Conservation (phyloP, 108 stramenopile genomes). For the Fragilaria crotonensis region DNA sequence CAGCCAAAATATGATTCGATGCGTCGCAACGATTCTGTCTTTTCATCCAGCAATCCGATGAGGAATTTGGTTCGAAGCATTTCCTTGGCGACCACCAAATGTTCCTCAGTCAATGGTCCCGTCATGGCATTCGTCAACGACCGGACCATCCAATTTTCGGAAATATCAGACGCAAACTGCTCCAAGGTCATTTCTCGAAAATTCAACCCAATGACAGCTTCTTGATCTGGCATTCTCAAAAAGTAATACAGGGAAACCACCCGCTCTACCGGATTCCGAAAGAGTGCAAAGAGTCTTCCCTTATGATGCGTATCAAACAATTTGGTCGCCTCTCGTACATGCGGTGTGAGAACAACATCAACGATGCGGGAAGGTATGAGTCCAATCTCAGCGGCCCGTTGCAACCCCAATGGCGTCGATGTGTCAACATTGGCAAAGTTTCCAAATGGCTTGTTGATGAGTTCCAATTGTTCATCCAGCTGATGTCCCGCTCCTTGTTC, state of each 20-base stretch:
- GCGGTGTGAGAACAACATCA: constrained; percentile 34
- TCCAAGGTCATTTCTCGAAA: constrained; percentile 37
- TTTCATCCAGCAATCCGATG: constrained; percentile 35
- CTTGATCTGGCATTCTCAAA: constrained; percentile 39
- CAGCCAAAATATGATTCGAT: constrained; percentile 30
- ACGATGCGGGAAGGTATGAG: constrained; percentile 25
- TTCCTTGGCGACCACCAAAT: constrained; percentile 39
- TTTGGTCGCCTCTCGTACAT: constrained; percentile 10
- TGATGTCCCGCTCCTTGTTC: constrained; percentile 18
- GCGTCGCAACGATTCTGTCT: constrained; percentile 35
- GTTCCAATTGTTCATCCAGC: constrained; percentile 11
- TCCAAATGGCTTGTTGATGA: constrained; percentile 7
- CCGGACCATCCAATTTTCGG: constrained; percentile 35
- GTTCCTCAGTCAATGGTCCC: constrained; percentile 14
- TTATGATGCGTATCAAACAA: constrained; percentile 7
- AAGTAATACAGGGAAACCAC: constrained; percentile 40
- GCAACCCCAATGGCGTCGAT: constrained; percentile 28
- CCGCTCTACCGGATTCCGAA: constrained; percentile 46
- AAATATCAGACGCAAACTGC: constrained; percentile 25
- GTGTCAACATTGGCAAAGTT: constrained; percentile 47
- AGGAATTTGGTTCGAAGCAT: constrained; percentile 30
- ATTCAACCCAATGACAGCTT: constrained; percentile 29
- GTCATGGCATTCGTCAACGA: constrained; percentile 12
- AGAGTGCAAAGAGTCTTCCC: constrained; percentile 22
- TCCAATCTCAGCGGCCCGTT: constrained; percentile 24